Percentiles rank a stretch among this genome's conserved stretches.
Evolutionary conservation across 2,329 filamentous ascomycete species (phyloP).

Genomic region (Sclerotiophoma versabilis): DNA sequence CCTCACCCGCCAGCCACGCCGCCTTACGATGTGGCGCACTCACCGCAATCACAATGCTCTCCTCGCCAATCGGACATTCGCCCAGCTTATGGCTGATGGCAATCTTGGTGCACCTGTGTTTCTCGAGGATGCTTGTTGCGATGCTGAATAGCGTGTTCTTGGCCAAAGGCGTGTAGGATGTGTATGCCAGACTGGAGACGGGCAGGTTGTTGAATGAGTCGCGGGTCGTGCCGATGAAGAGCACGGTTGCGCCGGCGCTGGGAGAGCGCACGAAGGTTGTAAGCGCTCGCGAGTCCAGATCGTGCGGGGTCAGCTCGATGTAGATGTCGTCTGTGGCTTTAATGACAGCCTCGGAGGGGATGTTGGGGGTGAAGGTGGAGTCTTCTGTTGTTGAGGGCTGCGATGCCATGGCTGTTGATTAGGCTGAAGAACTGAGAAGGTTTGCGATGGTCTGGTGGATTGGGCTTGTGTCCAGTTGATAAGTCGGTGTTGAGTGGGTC

Average conservation of each 20-base stretch:
- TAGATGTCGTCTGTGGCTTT: constrained; percentile 58
- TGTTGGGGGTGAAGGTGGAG: constrained; percentile 34
- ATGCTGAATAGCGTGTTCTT: constrained; percentile 73
- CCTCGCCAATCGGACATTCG: constrained; percentile 85
- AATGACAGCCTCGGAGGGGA: constrained; percentile 37
- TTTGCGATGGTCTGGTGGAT: background rate
- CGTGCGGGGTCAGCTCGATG: constrained; percentile 71
- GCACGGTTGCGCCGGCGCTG: constrained; percentile 41
- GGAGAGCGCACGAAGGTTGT: constrained; percentile 72
- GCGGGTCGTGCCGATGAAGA: constrained; percentile 70
- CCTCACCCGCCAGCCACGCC: constrained; percentile 88
- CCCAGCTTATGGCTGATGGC: constrained; percentile 86
- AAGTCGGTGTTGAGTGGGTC: too few relatives aligned
- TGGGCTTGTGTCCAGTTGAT: background rate
- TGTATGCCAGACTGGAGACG: constrained; percentile 79
- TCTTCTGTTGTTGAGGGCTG: constrained; percentile 33
- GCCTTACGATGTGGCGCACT: constrained; percentile 82
- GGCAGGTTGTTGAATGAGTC: constrained; percentile 74
- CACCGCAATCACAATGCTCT: constrained; percentile 90
- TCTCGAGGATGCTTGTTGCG: constrained; percentile 62
- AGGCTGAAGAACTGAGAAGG: background rate
- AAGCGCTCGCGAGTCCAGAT: constrained; percentile 63
- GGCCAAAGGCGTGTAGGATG: constrained; percentile 74
- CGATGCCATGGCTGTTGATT: constrained; percentile 4
- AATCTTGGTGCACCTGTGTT: constrained; percentile 74